phyloP scores from a whole-genome alignment of 805 yeast species.

The Wickerhamiella hasegawae region DNA sequence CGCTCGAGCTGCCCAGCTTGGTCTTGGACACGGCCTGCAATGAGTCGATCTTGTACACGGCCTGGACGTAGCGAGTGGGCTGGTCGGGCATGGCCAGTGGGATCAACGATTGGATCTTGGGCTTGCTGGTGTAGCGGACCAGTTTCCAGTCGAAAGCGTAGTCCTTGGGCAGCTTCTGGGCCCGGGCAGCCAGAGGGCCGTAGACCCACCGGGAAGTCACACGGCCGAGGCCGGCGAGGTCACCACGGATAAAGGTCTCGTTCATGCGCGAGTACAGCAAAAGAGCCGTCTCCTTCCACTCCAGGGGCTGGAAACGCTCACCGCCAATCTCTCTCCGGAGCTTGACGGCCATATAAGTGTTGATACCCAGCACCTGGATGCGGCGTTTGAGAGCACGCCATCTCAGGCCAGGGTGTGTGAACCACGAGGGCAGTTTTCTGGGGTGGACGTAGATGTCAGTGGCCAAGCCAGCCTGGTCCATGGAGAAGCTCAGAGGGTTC shows the following conservation, averaged over 20 bases:
- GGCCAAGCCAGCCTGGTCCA: slow-evolving; percentile 18
- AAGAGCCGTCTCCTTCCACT: slow-evolving; percentile 78
- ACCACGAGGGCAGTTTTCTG: slow-evolving; percentile 16
- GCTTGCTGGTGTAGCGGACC: slow-evolving; percentile 48
- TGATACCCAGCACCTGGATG: slow-evolving; percentile 14
- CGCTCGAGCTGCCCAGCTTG: slow-evolving; percentile 29
- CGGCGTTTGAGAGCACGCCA: slow-evolving; percentile 16
- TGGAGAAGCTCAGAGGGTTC: too few relatives aligned
- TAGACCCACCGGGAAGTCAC: slow-evolving; percentile 46
- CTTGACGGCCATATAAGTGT: slow-evolving; percentile 17
- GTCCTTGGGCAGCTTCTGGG: slow-evolving; percentile 38
- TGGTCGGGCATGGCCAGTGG: slow-evolving; percentile 44
- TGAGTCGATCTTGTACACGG: slow-evolving; percentile 47
- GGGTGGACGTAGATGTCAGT: slow-evolving; percentile 25
- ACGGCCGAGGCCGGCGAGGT: slow-evolving; percentile 31
- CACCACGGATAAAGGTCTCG: slow-evolving; percentile 53
- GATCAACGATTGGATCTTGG: slow-evolving; percentile 57
- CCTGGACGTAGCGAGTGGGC: slow-evolving; percentile 40
- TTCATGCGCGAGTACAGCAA: slow-evolving; percentile 65
- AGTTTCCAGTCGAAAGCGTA: slow-evolving; percentile 62
- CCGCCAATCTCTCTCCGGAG: slow-evolving; percentile 15
- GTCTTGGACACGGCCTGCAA: slow-evolving; percentile 39
- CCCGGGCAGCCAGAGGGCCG: slow-evolving; percentile 38
- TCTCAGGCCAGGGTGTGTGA: slow-evolving; percentile 12
- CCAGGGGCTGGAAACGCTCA: slow-evolving; percentile 27